Percentiles rank a stretch among this genome's conserved stretches.
These are phyloP conservation scores for Cystobasidiaceae sp. DNA, from an alignment of 1,284 basidiomycete genomes.

Conservation along the genomic window DNA sequence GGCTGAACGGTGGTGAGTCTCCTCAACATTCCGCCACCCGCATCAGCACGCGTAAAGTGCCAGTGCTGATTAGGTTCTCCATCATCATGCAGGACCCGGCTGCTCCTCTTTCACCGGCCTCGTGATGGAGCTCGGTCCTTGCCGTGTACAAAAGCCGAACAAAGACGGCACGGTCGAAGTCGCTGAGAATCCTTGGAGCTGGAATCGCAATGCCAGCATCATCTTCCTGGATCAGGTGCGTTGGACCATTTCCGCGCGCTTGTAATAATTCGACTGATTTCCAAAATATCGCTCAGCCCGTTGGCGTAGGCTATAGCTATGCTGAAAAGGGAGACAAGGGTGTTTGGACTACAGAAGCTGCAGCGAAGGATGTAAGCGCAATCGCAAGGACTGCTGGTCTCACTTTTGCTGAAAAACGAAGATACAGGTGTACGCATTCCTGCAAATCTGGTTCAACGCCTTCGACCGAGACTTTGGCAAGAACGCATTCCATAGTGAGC, in stretches of 20 bases:
- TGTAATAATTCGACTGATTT: neutral
- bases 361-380: constrained; percentile 45
- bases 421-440: constrained; percentile 42
- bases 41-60: neutral
- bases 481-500: constrained; percentile 26
- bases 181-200: constrained; percentile 36
- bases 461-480: constrained; percentile 42
- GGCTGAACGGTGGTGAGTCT: constrained; percentile 46
- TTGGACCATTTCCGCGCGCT: neutral
- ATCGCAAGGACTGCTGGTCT: neutral
- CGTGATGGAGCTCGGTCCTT: constrained; percentile 52
- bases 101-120: constrained; percentile 51
- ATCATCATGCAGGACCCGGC: constrained; percentile 41
- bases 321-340: constrained; percentile 43
- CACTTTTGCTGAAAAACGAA: neutral
- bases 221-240: constrained; percentile 42
- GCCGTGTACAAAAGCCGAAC: constrained; percentile 33
- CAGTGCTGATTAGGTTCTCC: neutral
- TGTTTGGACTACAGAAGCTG: constrained; percentile 44
- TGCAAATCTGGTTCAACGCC: constrained; percentile 47
- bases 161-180: constrained; percentile 9
- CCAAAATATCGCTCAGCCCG: constrained; percentile 38
- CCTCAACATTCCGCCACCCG: neutral
- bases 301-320: constrained; percentile 48
- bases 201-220: constrained; percentile 47